phyloP scores from a whole-genome alignment of 2,329 filamentous ascomycete genomes.

The Cladosporium sp. region DNA sequence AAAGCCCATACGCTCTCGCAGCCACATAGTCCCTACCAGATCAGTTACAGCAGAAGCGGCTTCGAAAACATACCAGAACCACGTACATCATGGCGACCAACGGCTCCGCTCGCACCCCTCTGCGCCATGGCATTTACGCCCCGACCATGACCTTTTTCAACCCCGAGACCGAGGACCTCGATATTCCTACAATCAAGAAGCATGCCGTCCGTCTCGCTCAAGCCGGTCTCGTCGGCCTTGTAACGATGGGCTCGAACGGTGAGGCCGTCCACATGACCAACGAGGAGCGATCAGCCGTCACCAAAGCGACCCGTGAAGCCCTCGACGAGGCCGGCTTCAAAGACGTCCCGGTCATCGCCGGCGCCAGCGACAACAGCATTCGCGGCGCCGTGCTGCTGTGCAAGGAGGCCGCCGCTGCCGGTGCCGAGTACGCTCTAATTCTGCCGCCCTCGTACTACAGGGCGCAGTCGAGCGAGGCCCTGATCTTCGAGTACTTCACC shows the following conservation, averaged over 20 bases:
- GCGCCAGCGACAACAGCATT: conserved; percentile 75
- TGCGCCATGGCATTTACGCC: conserved; percentile 78
- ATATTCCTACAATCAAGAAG: conserved; percentile 70
- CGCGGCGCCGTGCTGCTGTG: conserved; percentile 71
- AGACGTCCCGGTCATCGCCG: conserved; percentile 72
- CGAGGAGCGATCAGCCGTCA: conserved; percentile 70
- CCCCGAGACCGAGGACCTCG: conserved; percentile 74
- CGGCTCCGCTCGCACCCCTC: conserved; percentile 40
- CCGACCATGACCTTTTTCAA: conserved; percentile 91
- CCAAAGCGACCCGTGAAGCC: conserved; percentile 70
- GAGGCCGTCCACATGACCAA: conserved; percentile 80
- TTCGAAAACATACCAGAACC: background rate
- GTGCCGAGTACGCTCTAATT: conserved; percentile 73
- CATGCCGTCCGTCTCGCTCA: conserved; percentile 72
- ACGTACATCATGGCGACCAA: conserved; percentile 27
- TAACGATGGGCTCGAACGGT: conserved; percentile 85
- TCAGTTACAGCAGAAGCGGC: too few relatives aligned
- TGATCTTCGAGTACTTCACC: conserved; percentile 67
- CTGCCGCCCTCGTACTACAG: conserved; percentile 82
- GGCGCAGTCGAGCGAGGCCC: conserved; percentile 65
- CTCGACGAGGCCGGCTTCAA: conserved; percentile 73
- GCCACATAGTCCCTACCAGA: too few relatives aligned
- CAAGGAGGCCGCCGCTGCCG: conserved; percentile 59
- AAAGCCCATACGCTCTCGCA: too few relatives aligned
- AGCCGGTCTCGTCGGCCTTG: conserved; percentile 72